Percentiles rank a stretch among this genome's conserved stretches.
Conservation (phyloP, 2,329 filamentous ascomycete species). For the Alternaria burnsii region DNA sequence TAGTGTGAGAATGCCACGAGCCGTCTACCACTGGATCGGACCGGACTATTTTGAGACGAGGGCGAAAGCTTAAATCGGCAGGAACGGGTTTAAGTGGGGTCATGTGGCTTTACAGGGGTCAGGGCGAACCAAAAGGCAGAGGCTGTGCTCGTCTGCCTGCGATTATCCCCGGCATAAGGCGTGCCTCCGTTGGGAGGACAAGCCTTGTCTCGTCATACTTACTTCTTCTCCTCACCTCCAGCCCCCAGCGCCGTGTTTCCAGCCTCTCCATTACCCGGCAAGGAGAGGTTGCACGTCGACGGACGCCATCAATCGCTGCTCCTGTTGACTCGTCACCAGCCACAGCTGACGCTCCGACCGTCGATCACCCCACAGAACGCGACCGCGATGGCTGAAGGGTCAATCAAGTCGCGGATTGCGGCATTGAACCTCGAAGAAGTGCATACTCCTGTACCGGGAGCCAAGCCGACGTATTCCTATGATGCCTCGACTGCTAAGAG, state of each 20-base stretch:
- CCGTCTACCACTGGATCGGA: neutral
- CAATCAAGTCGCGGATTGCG: slow-evolving; percentile 59
- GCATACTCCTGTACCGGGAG: slow-evolving; percentile 47
- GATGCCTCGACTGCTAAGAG: slow-evolving; percentile 47
- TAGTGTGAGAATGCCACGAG: neutral
- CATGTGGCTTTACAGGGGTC: slow-evolving; percentile 11
- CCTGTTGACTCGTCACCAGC: slow-evolving; percentile 12
- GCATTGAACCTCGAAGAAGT: slow-evolving; percentile 59
- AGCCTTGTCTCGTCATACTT: slow-evolving; percentile 14
- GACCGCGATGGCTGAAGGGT: slow-evolving; percentile 42
- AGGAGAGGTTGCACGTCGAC: slow-evolving; percentile 10
- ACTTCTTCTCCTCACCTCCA: neutral
- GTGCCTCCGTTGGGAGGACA: slow-evolving; percentile 8
- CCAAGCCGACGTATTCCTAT: slow-evolving; percentile 48
- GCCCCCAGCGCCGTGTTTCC: neutral
- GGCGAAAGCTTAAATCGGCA: slow-evolving; percentile 20
- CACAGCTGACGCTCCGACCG: slow-evolving; percentile 18
- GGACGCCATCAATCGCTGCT: slow-evolving; percentile 9
- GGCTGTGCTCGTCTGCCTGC: slow-evolving; percentile 20
- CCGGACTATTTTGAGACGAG: slow-evolving; percentile 15
- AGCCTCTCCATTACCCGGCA: neutral
- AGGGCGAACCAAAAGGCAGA: slow-evolving; percentile 4
- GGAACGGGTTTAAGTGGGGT: slow-evolving; percentile 32
- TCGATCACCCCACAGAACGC: slow-evolving; percentile 18
- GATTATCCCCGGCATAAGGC: slow-evolving; percentile 18